Percentiles rank a stretch among this genome's conserved stretches.
These are phyloP conservation scores for Coccomyxa subellipsoidea DNA, from an alignment of 163 green algal species.

Conservation along the genomic window DNA sequence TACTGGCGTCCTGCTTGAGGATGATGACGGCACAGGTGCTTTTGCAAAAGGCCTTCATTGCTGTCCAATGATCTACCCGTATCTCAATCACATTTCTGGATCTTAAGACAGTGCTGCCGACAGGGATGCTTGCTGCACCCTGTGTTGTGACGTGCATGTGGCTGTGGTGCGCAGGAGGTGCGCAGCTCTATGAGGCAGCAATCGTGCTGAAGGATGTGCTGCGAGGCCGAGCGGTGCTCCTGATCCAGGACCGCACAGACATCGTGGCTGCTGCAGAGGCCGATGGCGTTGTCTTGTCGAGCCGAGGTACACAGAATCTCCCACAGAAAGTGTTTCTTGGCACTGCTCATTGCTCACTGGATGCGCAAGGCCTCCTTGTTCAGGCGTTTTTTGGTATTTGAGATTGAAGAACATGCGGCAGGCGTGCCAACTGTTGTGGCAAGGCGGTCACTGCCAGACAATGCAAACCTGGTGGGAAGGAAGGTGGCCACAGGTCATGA, in stretches of 20 bases:
- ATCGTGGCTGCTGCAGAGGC: conserved; percentile 80
- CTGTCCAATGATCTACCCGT: no score
- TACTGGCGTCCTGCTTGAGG: conserved; percentile 67
- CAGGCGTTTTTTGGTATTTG: no score
- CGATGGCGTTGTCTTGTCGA: conserved; percentile 85
- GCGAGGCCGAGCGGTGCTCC: conserved; percentile 69
- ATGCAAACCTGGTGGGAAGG: conserved; percentile 61
- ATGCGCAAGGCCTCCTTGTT: no score
- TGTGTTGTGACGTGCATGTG: not conserved
- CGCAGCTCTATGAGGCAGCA: conserved; percentile 78
- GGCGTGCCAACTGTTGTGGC: conserved; percentile 87
- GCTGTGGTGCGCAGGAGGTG: conserved; percentile 33
- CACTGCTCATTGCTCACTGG: no score
- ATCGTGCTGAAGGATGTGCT: conserved; percentile 68
- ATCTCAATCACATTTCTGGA: no score
- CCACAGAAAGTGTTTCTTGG: no score
- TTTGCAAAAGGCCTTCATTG: not conserved
- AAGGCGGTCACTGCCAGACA: conserved; percentile 58
- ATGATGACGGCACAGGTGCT: conserved; percentile 15
- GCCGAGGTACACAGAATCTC: conserved; percentile 44
- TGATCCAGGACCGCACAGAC: conserved; percentile 86
- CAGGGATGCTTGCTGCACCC: not conserved
- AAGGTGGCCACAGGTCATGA: conserved; percentile 44
- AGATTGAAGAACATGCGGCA: conserved; percentile 13
- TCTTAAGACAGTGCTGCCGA: not conserved